phyloP scores from a whole-genome alignment of 1,139 yeast species.

The Kurtzmaniella natalensis region DNA sequence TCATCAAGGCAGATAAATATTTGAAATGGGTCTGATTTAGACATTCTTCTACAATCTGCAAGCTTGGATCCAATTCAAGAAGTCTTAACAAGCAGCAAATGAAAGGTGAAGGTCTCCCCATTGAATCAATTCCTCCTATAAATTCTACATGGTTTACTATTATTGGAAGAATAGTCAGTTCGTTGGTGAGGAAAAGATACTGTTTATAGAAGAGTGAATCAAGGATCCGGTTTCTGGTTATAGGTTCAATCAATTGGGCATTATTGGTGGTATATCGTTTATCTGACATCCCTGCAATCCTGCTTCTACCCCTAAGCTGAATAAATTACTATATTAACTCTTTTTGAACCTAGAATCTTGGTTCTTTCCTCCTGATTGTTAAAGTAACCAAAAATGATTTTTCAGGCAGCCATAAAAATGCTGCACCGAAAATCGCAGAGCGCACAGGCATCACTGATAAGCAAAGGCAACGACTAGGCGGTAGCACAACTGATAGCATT shows the following conservation, averaged over 20 bases:
- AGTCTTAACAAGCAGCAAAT: slow-evolving; percentile 60
- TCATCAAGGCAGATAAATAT: slow-evolving; percentile 58
- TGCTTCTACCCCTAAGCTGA: too few relatives aligned
- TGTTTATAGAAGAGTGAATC: slow-evolving; percentile 70
- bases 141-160: slow-evolving; percentile 35
- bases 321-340: too few relatives aligned
- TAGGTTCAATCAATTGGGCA: slow-evolving; percentile 58
- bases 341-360: too few relatives aligned
- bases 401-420: too few relatives aligned
- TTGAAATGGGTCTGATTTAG: slow-evolving; percentile 59
- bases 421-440: too few relatives aligned
- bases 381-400: too few relatives aligned
- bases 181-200: slow-evolving; percentile 55
- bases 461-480: too few relatives aligned
- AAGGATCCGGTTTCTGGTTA: slow-evolving; percentile 61
- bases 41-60: slow-evolving; percentile 48
- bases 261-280: slow-evolving; percentile 37
- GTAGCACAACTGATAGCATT: too few relatives aligned
- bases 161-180: slow-evolving; percentile 39
- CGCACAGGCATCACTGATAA: too few relatives aligned
- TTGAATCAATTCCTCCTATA: slow-evolving; percentile 48
- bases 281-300: too few relatives aligned
- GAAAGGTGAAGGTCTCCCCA: slow-evolving; percentile 56
- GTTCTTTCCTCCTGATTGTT: too few relatives aligned
- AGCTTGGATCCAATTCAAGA: slow-evolving; percentile 57